A percentile compares a stretch with the other conserved stretches of the same genome.
These are phyloP conservation scores for Neurospora terricola DNA, from an alignment of 495 filamentous ascomycete genomes.

Conservation along the genomic window DNA sequence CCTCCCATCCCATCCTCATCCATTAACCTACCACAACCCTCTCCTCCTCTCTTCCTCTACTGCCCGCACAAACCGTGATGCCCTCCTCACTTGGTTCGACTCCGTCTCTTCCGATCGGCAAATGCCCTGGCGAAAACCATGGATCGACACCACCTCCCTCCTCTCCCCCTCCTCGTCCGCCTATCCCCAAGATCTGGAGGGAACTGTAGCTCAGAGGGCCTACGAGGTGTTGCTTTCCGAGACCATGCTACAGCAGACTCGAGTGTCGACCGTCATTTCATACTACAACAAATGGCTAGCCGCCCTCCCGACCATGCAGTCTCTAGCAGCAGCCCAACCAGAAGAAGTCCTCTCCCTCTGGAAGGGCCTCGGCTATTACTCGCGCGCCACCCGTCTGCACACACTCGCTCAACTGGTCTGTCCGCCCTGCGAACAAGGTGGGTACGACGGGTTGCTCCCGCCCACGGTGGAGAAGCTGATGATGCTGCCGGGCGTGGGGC, in stretches of 20 bases:
- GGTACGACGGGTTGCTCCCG: constrained; percentile 22
- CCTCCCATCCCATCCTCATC: constrained; percentile 11
- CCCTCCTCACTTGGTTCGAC: constrained; percentile 34
- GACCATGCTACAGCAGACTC: constrained; percentile 42
- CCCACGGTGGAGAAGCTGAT: constrained; percentile 19
- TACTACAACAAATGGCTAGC: constrained; percentile 39
- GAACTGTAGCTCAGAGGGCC: constrained; percentile 27
- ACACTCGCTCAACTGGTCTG: constrained; percentile 28
- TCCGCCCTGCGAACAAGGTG: constrained; percentile 5
- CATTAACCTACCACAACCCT: constrained; percentile 28
- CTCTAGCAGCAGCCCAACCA: constrained; percentile 23
- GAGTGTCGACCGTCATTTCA: constrained; percentile 31
- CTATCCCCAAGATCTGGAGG: constrained; percentile 2
- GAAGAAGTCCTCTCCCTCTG: constrained; percentile 31
- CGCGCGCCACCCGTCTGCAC: constrained; percentile 31
- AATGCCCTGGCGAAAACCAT: constrained; percentile 42
- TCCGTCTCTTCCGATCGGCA: constrained; percentile 19
- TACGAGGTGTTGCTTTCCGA: constrained; percentile 44
- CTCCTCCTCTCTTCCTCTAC: constrained; percentile 24
- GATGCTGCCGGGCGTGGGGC: constrained; percentile 32
- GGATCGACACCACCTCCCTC: constrained; percentile 21
- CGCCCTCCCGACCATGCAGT: constrained; percentile 29
- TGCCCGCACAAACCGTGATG: constrained; percentile 9
- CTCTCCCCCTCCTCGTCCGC: background rate
- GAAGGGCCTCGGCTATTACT: constrained; percentile 38